Conservation (phyloP, 2,329 filamentous ascomycete species). For the Cladorrhinum sp. region DNA sequence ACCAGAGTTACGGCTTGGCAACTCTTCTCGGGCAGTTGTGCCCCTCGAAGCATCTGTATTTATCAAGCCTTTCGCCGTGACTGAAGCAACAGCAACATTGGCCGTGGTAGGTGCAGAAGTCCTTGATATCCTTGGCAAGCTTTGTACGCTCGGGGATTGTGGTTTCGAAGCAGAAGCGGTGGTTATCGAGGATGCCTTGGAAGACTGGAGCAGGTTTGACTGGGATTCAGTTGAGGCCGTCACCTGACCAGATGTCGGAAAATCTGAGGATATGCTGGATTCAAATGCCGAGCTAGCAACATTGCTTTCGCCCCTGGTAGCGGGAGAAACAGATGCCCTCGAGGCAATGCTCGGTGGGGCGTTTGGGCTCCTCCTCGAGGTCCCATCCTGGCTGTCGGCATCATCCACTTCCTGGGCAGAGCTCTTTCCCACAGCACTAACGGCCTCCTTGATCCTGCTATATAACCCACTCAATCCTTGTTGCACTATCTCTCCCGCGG, state of each 20-base stretch:
- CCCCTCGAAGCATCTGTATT: conserved; percentile 47
- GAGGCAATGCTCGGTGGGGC: conserved; percentile 38
- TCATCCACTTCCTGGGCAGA: conserved; percentile 36
- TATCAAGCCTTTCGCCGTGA: conserved; percentile 48
- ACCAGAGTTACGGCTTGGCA: conserved; percentile 35
- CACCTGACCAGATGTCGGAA: conserved; percentile 31
- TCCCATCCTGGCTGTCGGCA: conserved; percentile 41
- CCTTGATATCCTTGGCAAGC: conserved; percentile 42
- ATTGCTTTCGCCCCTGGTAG: conserved; percentile 30
- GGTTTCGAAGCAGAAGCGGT: conserved; percentile 46
- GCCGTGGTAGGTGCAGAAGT: conserved; percentile 41
- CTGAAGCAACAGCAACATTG: conserved; percentile 47
- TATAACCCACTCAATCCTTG: conserved; percentile 88
- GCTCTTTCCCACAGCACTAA: conserved; percentile 60
- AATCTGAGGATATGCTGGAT: conserved; percentile 34
- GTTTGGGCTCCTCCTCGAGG: conserved; percentile 42
- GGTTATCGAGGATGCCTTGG: conserved; percentile 49
- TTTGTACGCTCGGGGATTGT: conserved; percentile 37
- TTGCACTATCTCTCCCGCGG: conserved; percentile 71
- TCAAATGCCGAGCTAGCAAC: conserved; percentile 34
- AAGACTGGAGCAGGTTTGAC: conserved; percentile 40
- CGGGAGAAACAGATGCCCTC: conserved; percentile 28
- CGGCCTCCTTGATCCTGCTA: conserved; percentile 76
- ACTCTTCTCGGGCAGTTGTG: conserved; percentile 42
- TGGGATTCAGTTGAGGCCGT: conserved; percentile 39